Evolutionary conservation across 148 eudicot genomes (phyloP), one percentile per base, ranked within the genome.

Genomic region (Tetragonia tetragonoides): DNA sequence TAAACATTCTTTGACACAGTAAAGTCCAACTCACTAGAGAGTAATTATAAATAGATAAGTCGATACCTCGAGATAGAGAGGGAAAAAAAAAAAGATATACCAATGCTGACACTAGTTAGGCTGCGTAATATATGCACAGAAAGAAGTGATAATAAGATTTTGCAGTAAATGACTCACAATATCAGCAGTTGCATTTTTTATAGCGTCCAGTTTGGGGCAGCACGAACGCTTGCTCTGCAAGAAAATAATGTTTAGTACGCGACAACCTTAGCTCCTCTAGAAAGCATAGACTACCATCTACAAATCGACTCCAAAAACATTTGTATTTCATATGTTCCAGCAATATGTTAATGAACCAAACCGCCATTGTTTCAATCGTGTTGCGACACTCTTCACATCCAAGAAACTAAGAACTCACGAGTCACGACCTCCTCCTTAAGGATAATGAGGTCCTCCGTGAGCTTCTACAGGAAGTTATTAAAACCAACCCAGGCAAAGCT

Each of bases 201-300:
- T 93, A 64, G 97, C 97, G 78, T 93, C 97, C 82, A 95, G 83
- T 71, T 90, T 95, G 15, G 94, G 99, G 80, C 83, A 95, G 85
- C 97, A 95, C 53, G 91, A 51, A 21, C 97, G 91, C 84, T 91
- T 93, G 82, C 97, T 89, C 99, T 95, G 86, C 85, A 80, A 66
- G 49, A 70, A 76, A 73, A 28, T 12, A 46, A 39, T 28, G 37
- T 74, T 23, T 75, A 51, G 65, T 39, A 60, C 69, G 79, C 51
- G 44, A 47, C 12, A 28, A 12, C 73, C 11, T 8, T 44, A 80
- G 47, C 56, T 57, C 23, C 61, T 34, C 66, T 21, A 74, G 47
- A 80, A 2, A 20, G 46, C 2, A 69, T 59, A 57, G 60, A 57
- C n/a, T 28, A 68, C n/a, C 68, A 7, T 37, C 15, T 34, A 20